phyloP scores from a whole-genome alignment of 345 rosid genomes.

The Gossypium mustelinum region DNA sequence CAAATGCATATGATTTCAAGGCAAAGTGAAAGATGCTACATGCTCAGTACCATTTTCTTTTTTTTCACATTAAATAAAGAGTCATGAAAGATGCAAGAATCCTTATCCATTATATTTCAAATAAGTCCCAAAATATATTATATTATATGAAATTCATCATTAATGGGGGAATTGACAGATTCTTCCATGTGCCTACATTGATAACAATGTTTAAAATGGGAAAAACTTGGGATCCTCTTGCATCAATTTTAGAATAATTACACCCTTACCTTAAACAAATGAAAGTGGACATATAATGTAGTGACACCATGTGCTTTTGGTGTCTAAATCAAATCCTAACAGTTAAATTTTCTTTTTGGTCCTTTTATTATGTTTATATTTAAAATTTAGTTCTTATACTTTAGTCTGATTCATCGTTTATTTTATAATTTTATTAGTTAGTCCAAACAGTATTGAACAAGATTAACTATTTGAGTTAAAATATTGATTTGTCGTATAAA shows the following conservation, averaged over 20 bases:
- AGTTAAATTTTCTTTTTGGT: too few species aligned
- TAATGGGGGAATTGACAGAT: constrained; percentile 11
- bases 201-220: not conserved
- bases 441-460: accelerated
- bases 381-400: too few species aligned
- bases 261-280: constrained; percentile 4
- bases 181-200: constrained; percentile 20
- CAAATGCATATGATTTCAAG: constrained; percentile 2
- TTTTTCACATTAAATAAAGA: not conserved
- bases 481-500: too few species aligned
- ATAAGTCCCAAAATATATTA: not conserved
- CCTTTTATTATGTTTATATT: not conserved
- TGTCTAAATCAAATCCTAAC: not conserved
- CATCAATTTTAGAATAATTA: constrained; percentile 10
- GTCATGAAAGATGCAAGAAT: not conserved
- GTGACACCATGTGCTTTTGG: constrained; percentile 11
- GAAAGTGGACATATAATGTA: constrained; percentile 1
- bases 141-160: not conserved
- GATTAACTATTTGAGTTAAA: too few species aligned
- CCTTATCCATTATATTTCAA: not conserved
- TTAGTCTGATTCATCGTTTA: too few species aligned
- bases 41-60: not conserved
- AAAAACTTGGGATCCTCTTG: not conserved
- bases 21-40: constrained; percentile 4
- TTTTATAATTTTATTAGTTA: too few species aligned